Evolutionary conservation across 2,329 filamentous ascomycete species (phyloP), one percentile per base, ranked within the genome.

Genomic region (Chaetomium olivaceum): DNA sequence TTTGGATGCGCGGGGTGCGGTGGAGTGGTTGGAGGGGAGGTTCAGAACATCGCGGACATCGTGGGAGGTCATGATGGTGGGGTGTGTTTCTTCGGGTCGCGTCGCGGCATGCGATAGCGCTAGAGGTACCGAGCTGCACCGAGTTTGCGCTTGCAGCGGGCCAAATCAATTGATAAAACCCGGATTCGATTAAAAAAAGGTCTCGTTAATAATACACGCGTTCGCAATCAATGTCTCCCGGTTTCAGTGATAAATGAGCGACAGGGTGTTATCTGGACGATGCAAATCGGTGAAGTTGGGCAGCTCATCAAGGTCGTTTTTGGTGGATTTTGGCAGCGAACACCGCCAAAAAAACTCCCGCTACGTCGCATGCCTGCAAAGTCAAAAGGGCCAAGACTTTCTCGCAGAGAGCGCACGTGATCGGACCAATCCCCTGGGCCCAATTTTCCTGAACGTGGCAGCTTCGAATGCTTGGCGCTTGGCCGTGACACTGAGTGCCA

Each of bases 41-140:
- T 93, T 92, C 74, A 96, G 87, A 75, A 96, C 91, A 77, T 96
- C 92, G 80, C 91, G 92, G 72, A 96, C 87, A 83, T 96, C 92
- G 77, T 88, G 86, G 69, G 89, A 89, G 67, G 89, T 84, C 89
- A 91, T 91, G 69, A 73, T 82, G 71, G 65, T 66, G 69, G 62
- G 60, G 66, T 66, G 66, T 29, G 52, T 67, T 39, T n/a, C n/a
- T 33, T 11, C 55, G 39, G 67, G 48, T 63, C 64, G 68, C 65
- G 66, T 67, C 66, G 48, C 62, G 58, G 58, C 57, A 25, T n/a
- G 29, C 54, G 16, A 43, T 56, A 57, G 57, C 50, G 9, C 33
- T 43, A 19, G 16, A 27, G 33, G 33, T 36, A 36, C 33, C 48
- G 29, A 51, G 51, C 59, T 57, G 59, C 31, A 48, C 66, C 46